These are phyloP conservation scores for Hyaloperonospora brassicae DNA, from an alignment of 352 stramenopile genomes.

Conservation along the genomic window DNA sequence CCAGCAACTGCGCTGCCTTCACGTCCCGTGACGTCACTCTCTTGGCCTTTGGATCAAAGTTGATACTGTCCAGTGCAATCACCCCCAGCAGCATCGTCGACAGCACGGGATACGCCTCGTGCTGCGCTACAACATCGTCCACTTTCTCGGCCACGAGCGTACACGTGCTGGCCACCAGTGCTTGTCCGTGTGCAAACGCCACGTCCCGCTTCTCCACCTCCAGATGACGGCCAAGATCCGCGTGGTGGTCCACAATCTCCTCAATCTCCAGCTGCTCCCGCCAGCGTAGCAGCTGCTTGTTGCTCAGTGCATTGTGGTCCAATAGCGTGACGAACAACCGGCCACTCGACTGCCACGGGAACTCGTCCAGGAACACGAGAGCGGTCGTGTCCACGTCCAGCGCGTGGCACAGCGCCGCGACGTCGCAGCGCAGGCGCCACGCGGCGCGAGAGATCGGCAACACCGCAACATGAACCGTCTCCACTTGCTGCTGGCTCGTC, in stretches of 20 bases:
- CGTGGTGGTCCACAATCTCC: constrained; percentile 79
- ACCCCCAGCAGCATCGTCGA: constrained; percentile 70
- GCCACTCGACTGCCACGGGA: constrained; percentile 38
- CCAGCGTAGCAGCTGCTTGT: constrained; percentile 34
- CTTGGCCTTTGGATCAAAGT: constrained; percentile 1
- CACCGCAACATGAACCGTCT: constrained; percentile 40
- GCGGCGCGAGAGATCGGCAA: constrained; percentile 55
- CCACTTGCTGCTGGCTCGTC: constrained; percentile 10
- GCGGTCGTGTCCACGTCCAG: constrained; percentile 43
- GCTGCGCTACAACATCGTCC: constrained; percentile 5
- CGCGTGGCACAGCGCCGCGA: constrained; percentile 46
- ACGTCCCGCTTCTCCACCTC: constrained; percentile 43
- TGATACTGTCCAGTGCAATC: constrained; percentile 68
- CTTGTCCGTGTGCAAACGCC: constrained; percentile 58
- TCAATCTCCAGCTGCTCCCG: constrained; percentile 28
- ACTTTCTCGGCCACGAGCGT: constrained; percentile 73
- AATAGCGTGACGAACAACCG: constrained; percentile 44
- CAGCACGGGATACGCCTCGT: constrained; percentile 31
- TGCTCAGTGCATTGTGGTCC: constrained; percentile 70
- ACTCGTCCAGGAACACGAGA: constrained; percentile 75
- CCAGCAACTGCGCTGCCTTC: background rate
- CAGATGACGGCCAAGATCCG: constrained; percentile 46
- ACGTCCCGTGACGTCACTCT: background rate
- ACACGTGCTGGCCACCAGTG: constrained; percentile 64
- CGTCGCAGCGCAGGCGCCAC: constrained; percentile 59